Conservation (phyloP, 2,329 filamentous ascomycete species). For the Lojkania enalia region DNA sequence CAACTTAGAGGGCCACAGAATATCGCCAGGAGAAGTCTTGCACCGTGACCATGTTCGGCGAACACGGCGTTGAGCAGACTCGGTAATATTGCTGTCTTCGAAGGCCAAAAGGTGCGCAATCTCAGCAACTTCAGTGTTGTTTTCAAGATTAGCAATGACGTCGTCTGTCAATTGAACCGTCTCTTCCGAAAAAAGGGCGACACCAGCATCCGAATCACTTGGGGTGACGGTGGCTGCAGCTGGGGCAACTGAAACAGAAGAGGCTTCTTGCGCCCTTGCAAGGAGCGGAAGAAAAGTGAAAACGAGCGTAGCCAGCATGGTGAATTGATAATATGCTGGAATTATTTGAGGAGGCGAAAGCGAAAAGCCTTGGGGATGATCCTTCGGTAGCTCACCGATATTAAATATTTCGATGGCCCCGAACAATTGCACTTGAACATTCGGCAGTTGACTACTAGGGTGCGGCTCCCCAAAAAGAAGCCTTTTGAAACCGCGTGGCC, state of each 20-base stretch:
- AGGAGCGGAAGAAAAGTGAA: slow-evolving; percentile 3
- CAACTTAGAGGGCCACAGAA: slow-evolving; percentile 23
- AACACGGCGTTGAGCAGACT: slow-evolving; percentile 11
- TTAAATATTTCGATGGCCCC: neutral
- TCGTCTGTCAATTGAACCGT: slow-evolving; percentile 30
- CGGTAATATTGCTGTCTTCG: slow-evolving; percentile 19
- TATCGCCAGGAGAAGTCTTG: slow-evolving; percentile 36
- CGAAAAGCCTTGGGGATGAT: too few relatives aligned
- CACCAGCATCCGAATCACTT: slow-evolving; percentile 20
- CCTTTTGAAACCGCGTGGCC: neutral
- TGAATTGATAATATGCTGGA: slow-evolving; percentile 6
- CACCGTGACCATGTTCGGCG: slow-evolving; percentile 19
- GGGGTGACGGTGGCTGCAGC: slow-evolving; percentile 24
- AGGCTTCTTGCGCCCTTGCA: slow-evolving; percentile 8
- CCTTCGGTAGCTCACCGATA: neutral
- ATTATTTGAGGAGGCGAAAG: neutral
- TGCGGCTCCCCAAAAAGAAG: neutral
- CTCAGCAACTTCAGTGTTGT: slow-evolving; percentile 20
- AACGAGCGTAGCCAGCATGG: slow-evolving; percentile 9
- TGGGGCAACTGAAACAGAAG: slow-evolving; percentile 26
- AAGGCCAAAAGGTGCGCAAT: slow-evolving; percentile 44
- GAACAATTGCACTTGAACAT: neutral
- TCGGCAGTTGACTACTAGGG: neutral
- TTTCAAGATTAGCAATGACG: slow-evolving; percentile 23
- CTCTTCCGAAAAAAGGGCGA: slow-evolving; percentile 26